These are phyloP conservation scores for Monosporascus sp. DNA, from an alignment of 2,329 filamentous ascomycete genomes.

Conservation along the genomic window DNA sequence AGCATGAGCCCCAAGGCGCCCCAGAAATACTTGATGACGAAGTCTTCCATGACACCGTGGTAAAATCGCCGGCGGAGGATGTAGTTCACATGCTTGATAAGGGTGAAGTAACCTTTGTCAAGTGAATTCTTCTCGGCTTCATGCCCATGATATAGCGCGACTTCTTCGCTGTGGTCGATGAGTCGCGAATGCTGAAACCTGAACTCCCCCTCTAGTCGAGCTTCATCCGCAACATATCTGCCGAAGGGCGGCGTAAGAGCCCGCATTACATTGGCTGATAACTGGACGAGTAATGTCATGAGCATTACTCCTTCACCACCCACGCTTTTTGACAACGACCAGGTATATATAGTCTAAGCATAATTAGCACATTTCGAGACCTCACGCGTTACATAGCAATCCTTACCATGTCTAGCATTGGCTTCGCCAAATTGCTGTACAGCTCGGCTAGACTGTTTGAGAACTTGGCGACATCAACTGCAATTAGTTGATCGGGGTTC, in stretches of 20 bases:
- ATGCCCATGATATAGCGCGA: slow-evolving; percentile 87
- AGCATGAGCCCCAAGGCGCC: slow-evolving; percentile 85
- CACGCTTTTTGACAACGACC: slow-evolving; percentile 88
- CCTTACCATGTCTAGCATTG: slow-evolving; percentile 80
- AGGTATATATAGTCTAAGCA: slow-evolving; percentile 77
- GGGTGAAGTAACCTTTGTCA: slow-evolving; percentile 97
- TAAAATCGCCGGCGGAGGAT: slow-evolving; percentile 88
- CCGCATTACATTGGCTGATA: slow-evolving; percentile 90
- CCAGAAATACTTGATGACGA: slow-evolving; percentile 99
- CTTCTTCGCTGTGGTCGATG: slow-evolving; percentile 94
- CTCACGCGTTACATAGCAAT: too few relatives aligned
- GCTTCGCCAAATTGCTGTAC: slow-evolving; percentile 95
- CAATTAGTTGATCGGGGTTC: slow-evolving; percentile 96
- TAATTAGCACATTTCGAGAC: slow-evolving; percentile 16
- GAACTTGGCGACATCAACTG: slow-evolving; percentile 94
- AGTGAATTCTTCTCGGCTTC: slow-evolving; percentile 93
- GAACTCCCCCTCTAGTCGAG: slow-evolving; percentile 90
- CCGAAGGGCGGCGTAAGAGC: slow-evolving; percentile 93
- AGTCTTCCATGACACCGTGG: slow-evolving; percentile 99
- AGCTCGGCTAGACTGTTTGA: slow-evolving; percentile 91
- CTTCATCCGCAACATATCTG: slow-evolving; percentile 96
- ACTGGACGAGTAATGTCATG: slow-evolving; percentile 89
- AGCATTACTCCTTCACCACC: slow-evolving; percentile 92
- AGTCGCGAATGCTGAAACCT: slow-evolving; percentile 89
- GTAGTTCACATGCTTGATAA: slow-evolving; percentile 98